phyloP scores from a whole-genome alignment of 495 filamentous ascomycete genomes.

The Aspergillus ostianus region DNA sequence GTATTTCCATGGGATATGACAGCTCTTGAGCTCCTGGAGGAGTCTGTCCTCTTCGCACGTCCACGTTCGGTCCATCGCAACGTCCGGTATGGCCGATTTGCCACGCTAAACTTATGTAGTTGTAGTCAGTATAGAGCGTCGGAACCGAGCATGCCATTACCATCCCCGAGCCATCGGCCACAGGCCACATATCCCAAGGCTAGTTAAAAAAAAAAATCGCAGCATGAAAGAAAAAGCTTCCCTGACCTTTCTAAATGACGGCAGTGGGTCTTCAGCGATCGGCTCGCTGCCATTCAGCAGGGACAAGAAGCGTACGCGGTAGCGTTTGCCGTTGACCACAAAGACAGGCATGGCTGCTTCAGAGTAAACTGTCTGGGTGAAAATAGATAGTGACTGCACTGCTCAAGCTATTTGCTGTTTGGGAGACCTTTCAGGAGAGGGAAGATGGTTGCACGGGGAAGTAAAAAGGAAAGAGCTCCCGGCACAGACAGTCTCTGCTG shows the following conservation, averaged over 20 bases:
- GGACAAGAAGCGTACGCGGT: conserved; percentile 15
- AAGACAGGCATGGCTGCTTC: conserved; percentile 16
- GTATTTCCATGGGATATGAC: conserved; percentile 25
- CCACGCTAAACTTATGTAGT: not conserved
- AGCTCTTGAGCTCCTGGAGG: conserved; percentile 20
- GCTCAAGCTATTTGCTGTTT: no score
- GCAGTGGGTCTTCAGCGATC: conserved; percentile 2
- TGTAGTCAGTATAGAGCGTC: not conserved
- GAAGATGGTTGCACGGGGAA: not conserved
- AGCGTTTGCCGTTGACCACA: conserved; percentile 11
- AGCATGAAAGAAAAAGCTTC: not conserved
- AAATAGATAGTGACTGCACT: not conserved
- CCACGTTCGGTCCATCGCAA: conserved; percentile 13
- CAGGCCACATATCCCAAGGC: no score
- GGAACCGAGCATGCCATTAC: not conserved
- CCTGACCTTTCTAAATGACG: not conserved
- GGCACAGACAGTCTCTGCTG: not conserved
- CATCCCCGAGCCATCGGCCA: not conserved
- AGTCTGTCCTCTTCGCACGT: conserved; percentile 23
- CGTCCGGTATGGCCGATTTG: conserved; percentile 1
- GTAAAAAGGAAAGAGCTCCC: not conserved
- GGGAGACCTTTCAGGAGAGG: no score
- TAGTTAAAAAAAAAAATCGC: no score
- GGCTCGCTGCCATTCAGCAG: conserved; percentile 7
- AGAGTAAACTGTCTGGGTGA: not conserved